Conservation (phyloP, 768 basidiomycete species). For the Xerocomus brunneocitrinus region DNA sequence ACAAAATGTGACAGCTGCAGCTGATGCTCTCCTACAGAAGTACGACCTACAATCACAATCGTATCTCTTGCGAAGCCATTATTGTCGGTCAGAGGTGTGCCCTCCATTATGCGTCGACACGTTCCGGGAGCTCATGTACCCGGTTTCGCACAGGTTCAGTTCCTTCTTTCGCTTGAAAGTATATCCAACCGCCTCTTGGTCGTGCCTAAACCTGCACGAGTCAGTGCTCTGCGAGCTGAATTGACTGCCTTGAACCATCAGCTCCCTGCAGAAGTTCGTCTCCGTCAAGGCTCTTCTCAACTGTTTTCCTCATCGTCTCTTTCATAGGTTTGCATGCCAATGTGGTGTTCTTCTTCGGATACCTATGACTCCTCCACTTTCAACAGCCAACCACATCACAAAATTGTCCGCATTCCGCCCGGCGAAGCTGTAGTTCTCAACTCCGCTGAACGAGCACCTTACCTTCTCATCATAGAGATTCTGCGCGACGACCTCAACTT, state of each 20-base stretch:
- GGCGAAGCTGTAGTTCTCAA: constrained; percentile 97
- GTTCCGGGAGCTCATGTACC: background rate
- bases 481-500: constrained; percentile 89
- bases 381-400: constrained; percentile 71
- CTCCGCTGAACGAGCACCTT: constrained; percentile 94
- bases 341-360: constrained; percentile 82
- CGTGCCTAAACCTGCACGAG: constrained; percentile 88
- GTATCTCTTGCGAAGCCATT: constrained; percentile 77
- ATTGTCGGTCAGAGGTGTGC: constrained; percentile 80
- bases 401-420: constrained; percentile 94
- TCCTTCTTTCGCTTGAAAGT: constrained; percentile 82
- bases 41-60: constrained; percentile 67
- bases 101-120: background rate
- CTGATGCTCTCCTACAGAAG: constrained; percentile 57
- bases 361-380: constrained; percentile 33
- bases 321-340: constrained; percentile 74
- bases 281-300: background rate
- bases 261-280: constrained; percentile 85
- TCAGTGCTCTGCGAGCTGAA: constrained; percentile 95
- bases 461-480: constrained; percentile 88
- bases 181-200: constrained; percentile 90
- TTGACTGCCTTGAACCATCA: constrained; percentile 93
- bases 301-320: constrained; percentile 3
- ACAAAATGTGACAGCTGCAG: constrained; percentile 39
- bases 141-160: constrained; percentile 56